Base-by-base conservation (phyloP, 1,284 basidiomycete genomes). In the Fomitopsis betulina region DNA sequence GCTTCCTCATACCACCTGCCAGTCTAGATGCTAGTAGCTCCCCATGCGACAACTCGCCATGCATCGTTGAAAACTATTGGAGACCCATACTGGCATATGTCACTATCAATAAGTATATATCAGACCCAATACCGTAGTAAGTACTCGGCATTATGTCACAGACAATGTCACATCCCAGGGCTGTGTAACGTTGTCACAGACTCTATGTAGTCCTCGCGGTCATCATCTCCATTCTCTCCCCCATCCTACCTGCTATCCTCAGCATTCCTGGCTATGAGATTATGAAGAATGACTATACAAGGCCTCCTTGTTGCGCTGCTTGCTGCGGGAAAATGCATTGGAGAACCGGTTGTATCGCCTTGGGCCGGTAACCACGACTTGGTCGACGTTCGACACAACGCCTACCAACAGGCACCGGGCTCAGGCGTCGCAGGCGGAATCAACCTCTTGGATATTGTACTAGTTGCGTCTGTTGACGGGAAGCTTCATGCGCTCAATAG, bases 401-500 rank as follows among this genome's bases (percentile, higher is more conserved):
- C 60, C 37, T 61, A 63, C 25, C 63, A 49, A 40, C 59, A 59
- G 30, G 60, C 42, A 25, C 35, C 53, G 32, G 59, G 58, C 23
- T 32, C 58, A 6, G 40, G 51, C 13, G 38, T 33, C 13, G 39
- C 53, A 17, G 68, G 78, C 21, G 80, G 85, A 59, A 74, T 86
- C 17, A 79, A 86, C 33, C 76, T 94, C 5, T 73, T 92, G 61
- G 88, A 93, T 67, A 82, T 91, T 47, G 86, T 94, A 50, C 80
- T 96, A 12, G 83, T 94, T 13, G 90, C 94, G 3, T 91, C 91
- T 8, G 84, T 96, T n/a, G 94, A 96, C 72, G 94, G 94, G 25
- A 89, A 87, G 60, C 86, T 96, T 50, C 92, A 94, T 75, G 94
- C 91, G 0, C 76, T 96, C 60, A 91, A 94, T 69, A 79, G 94